These are phyloP conservation scores for Plasmodium relictum DNA, from an alignment of 169 alveolate genomes.

Conservation along the genomic window DNA sequence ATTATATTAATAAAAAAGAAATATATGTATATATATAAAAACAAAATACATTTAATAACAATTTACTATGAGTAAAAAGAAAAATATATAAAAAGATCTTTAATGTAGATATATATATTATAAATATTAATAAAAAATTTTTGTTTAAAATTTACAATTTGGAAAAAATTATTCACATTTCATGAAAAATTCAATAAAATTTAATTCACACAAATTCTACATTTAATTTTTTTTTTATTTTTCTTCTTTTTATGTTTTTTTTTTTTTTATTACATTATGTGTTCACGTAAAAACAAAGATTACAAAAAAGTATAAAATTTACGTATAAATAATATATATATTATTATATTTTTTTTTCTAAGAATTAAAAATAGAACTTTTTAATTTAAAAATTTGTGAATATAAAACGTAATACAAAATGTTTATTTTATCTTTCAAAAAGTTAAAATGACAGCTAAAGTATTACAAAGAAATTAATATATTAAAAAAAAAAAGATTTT, in stretches of 20 bases:
- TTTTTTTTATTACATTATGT: not conserved
- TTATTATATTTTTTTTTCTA: too few relatives aligned
- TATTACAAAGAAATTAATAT: too few relatives aligned
- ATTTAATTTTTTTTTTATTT: not conserved
- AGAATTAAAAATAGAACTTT: too few relatives aligned
- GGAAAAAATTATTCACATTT: constrained; percentile 4
- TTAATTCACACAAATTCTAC: constrained; percentile 14
- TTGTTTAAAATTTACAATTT: constrained; percentile 6
- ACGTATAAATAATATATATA: too few relatives aligned
- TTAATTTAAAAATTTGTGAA: too few relatives aligned
- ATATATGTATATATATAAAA: not conserved
- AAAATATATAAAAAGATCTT: constrained; percentile 3
- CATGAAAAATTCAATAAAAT: not conserved
- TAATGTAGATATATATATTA: not conserved
- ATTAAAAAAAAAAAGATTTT: too few relatives aligned
- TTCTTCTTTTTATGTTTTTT: not conserved
- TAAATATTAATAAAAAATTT: not conserved
- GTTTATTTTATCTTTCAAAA: too few relatives aligned
- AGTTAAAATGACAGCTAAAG: too few relatives aligned
- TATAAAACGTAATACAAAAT: too few relatives aligned
- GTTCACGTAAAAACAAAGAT: too few relatives aligned
- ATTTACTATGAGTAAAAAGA: not conserved
- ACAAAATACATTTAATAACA: not conserved
- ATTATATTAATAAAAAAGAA: not conserved
- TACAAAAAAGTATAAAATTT: too few relatives aligned